Evolutionary conservation across 805 yeast genomes (phyloP).

Genomic region (Zygotorulaspora sp.): DNA sequence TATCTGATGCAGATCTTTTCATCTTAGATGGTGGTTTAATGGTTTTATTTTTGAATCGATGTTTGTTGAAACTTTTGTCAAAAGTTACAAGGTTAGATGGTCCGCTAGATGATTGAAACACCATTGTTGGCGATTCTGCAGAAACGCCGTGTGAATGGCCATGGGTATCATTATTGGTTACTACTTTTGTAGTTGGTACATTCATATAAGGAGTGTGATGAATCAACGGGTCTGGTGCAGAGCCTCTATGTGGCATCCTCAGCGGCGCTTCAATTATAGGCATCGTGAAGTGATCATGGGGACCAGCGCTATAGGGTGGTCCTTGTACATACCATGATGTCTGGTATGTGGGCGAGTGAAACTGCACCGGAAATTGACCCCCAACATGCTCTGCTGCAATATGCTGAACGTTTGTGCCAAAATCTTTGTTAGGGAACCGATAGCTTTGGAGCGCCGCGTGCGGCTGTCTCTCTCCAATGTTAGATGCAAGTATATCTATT

Average conservation of each 20-base stretch:
- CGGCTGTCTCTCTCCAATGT: conserved; percentile 7
- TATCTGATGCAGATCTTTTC: conserved; percentile 10
- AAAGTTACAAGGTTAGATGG: not conserved
- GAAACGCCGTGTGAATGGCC: not conserved
- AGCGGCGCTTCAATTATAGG: conserved; percentile 3
- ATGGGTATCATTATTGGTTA: not conserved
- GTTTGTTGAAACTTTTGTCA: conserved; percentile 3
- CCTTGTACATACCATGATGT: conserved; percentile 1
- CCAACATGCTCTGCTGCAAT: not conserved
- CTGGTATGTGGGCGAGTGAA: not conserved
- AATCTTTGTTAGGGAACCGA: conserved; percentile 8
- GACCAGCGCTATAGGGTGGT: conserved; percentile 2
- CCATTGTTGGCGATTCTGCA: not conserved
- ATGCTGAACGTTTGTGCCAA: not conserved
- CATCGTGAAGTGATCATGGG: conserved; percentile 8
- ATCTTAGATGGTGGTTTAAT: conserved; percentile 7
- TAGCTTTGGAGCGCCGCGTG: conserved; percentile 4
- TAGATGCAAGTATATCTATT: conserved; percentile 12
- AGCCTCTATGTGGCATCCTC: conserved; percentile 6
- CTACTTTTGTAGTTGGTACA: not conserved
- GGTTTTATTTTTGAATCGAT: conserved; percentile 6
- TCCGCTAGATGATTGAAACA: not conserved
- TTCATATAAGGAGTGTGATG: not conserved
- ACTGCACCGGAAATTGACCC: not conserved
- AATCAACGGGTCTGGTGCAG: conserved; percentile 11